These are phyloP conservation scores for Septoria linicola DNA, from an alignment of 2,329 filamentous ascomycete genomes.

Conservation along the genomic window DNA sequence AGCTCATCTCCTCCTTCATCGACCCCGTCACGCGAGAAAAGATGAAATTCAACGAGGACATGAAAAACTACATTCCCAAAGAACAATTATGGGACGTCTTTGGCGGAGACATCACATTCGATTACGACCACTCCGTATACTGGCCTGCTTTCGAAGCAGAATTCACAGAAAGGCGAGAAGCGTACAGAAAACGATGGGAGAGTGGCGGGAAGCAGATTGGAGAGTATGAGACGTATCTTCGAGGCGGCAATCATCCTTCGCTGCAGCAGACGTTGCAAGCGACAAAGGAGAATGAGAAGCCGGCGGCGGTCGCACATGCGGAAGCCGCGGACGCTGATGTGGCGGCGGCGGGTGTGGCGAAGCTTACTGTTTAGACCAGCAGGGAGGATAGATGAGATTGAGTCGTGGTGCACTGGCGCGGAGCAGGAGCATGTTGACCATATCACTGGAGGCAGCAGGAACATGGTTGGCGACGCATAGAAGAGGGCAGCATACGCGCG, in stretches of 20 bases:
- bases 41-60: conserved; percentile 95
- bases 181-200: conserved; percentile 70
- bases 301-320: not conserved
- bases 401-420: no score
- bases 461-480: no score
- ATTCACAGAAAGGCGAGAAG: conserved; percentile 63
- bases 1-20: conserved; percentile 92
- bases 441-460: no score
- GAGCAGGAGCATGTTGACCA: no score
- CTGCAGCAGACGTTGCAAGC: conserved; percentile 25
- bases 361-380: conserved; percentile 24
- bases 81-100: conserved; percentile 79
- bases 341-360: conserved; percentile 15
- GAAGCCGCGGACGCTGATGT: conserved; percentile 9
- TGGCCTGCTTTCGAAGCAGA: conserved; percentile 82
- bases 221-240: conserved; percentile 84
- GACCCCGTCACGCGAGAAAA: conserved; percentile 91
- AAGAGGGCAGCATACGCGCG: no score
- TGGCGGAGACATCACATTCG: conserved; percentile 79
- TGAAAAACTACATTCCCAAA: conserved; percentile 75
- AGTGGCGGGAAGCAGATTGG: conserved; percentile 77
- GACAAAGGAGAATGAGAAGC: conserved; percentile 8
- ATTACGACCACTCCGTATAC: conserved; percentile 84
- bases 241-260: conserved; percentile 56
- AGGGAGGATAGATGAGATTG: not conserved